Evolutionary conservation across 495 filamentous ascomycete genomes (phyloP).

Genomic region (Lindgomyces ingoldianus): DNA sequence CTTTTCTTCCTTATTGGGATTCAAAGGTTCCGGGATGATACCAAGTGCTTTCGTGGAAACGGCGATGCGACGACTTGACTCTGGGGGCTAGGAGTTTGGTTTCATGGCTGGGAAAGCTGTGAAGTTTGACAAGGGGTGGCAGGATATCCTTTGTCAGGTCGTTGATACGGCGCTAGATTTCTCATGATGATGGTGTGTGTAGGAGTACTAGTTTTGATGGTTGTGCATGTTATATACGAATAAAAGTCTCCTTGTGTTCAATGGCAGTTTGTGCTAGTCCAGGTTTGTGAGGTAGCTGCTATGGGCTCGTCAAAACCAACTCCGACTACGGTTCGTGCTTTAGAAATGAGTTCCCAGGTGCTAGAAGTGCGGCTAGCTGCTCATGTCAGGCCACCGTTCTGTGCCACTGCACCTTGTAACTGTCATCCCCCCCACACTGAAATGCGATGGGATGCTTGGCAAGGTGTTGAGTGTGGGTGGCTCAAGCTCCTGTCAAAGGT

Average conservation of each 20-base stretch:
- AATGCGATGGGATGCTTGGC: slow-evolving; percentile 22
- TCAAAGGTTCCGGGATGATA: slow-evolving; percentile 28
- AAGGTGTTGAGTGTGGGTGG: slow-evolving; percentile 1
- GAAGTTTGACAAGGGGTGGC: background rate
- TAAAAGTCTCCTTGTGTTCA: background rate
- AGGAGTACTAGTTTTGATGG: slow-evolving; percentile 13
- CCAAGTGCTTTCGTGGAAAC: slow-evolving; percentile 26
- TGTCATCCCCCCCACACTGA: no score
- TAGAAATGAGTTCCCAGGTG: no score
- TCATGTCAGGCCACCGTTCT: no score
- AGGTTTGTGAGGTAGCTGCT: no score
- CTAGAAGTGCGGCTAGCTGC: no score
- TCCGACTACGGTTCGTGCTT: no score
- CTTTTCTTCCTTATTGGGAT: background rate
- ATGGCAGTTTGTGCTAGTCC: background rate
- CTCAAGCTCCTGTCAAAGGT: slow-evolving; percentile 8
- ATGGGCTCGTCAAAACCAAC: no score
- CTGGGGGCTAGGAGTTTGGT: slow-evolving; percentile 2
- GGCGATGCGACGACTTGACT: slow-evolving; percentile 3
- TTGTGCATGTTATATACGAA: slow-evolving; percentile 1
- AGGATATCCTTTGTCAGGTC: background rate
- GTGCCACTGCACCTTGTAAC: no score
- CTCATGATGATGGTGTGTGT: slow-evolving; percentile 14
- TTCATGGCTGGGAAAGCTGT: background rate
- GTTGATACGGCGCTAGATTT: background rate